These are phyloP conservation scores for Rubus parviflorus DNA, from an alignment of 306 rosid genomes.

Conservation along the genomic window DNA sequence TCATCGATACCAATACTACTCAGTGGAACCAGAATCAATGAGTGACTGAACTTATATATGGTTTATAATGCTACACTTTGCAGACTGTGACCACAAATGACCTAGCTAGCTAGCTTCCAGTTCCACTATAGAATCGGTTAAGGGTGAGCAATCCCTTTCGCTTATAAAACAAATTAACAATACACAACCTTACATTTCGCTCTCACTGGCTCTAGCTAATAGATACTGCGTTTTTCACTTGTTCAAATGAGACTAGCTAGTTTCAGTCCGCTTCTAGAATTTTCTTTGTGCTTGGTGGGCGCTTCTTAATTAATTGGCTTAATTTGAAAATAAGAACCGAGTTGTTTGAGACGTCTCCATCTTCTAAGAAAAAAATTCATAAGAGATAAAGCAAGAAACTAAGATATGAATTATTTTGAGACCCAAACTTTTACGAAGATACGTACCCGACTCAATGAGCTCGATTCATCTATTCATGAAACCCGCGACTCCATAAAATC, in stretches of 20 bases:
- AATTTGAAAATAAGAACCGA: neutral
- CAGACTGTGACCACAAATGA: neutral
- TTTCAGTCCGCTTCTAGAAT: neutral
- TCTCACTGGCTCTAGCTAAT: neutral
- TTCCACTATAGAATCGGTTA: neutral
- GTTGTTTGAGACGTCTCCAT: neutral
- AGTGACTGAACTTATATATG: neutral
- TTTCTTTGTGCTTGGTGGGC: neutral
- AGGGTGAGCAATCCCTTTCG: neutral
- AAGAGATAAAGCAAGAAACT: no score
- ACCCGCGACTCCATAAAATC: no score
- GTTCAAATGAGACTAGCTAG: slow-evolving; percentile 1
- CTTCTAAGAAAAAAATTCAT: no score
- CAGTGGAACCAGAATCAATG: neutral
- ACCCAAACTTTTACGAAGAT: no score
- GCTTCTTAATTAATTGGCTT: neutral
- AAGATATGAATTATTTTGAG: no score
- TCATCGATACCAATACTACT: neutral
- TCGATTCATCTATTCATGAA: no score
- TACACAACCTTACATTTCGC: neutral
- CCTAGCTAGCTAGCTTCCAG: neutral
- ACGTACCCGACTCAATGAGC: no score
- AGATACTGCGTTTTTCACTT: neutral
- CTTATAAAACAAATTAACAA: neutral
- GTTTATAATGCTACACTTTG: neutral